Evolutionary conservation across 208 protist species (phyloP).

Genomic region (Acanthamoeba triangularis): DNA sequence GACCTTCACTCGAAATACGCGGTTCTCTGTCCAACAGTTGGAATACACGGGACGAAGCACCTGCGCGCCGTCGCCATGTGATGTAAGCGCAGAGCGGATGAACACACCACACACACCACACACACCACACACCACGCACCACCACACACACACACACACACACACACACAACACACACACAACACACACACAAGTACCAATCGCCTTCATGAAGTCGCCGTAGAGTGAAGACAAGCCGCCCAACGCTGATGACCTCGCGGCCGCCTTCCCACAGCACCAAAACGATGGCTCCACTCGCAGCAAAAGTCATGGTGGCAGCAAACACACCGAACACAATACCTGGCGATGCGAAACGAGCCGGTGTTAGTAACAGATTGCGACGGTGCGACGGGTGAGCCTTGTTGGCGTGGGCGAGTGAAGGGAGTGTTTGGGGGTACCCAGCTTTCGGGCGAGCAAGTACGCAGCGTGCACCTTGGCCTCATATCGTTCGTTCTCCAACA

Average conservation of each 20-base stretch:
- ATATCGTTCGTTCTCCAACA: constrained; percentile 71
- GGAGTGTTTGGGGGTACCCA: not conserved
- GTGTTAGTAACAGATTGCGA: no score
- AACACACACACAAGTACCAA: no score
- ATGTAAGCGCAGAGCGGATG: no score
- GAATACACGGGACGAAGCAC: constrained; percentile 79
- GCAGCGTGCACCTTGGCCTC: constrained; percentile 61
- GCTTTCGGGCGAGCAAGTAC: constrained; percentile 77
- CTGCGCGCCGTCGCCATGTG: no score
- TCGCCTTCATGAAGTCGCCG: constrained; percentile 84
- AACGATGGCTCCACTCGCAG: not conserved
- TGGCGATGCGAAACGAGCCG: no score
- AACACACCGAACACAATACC: constrained; percentile 73
- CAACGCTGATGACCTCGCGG: constrained; percentile 81
- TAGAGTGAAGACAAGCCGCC: constrained; percentile 79
- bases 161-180: no score
- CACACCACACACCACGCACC: no score
- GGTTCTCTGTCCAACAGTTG: constrained; percentile 80
- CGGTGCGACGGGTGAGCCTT: not conserved
- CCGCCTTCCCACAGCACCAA: constrained; percentile 81
- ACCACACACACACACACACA: no score
- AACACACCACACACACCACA: no score
- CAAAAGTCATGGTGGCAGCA: not conserved
- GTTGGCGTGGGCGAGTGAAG: not conserved
- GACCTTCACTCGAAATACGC: not conserved